Evolutionary conservation across 306 rosid genomes (phyloP), one percentile per base, ranked within the genome.

Genomic region (Rubus idaeus): DNA sequence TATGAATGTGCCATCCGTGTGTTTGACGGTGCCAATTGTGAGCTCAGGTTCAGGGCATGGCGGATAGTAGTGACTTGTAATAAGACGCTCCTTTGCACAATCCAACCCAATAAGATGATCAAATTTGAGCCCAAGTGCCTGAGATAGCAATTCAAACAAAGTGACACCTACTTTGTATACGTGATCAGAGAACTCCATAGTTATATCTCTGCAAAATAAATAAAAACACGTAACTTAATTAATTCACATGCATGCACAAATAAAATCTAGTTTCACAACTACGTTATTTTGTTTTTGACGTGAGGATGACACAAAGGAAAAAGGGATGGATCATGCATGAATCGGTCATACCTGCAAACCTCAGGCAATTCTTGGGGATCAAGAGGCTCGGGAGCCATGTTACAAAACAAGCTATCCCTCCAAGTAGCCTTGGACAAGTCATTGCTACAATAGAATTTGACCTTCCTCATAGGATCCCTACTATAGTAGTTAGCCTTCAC

Each of bases 21-120:
- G 66, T 12, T 61, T 30, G 66, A 18, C 41, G 5, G 66, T 61
- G 41, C 66, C 66, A 6, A 61, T 61, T 9, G 66, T 61, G 66
- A 61, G 66, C 66, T 61, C 66, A 26, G 66, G 66, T 42, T 61
- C 66, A 30, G 66, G 66, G 30, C 66, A 61, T 10, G 66, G 42
- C 4, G 66, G 66, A 30, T 61, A 61, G 66, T 61, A 61, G 41
- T 61, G 65, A 30, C 9, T 16, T 10, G 6, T 37, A 4, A 61
- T 1, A 0, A 61, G 41, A 61, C 30, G 39, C 4, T 30, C 42
- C 5, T 61, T 61, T 30, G n/a, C 66, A 37, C 66, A 61, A 30
- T 30, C 42, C 66, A 61, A 61, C 26, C 66, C 6, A 2, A 5
- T 2, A 13, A 61, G 66, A 61, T 61, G 66, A 40, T 61, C 42